phyloP scores from a whole-genome alignment of 2,329 filamentous ascomycete species.

The Bipolaris sorokiniana region DNA sequence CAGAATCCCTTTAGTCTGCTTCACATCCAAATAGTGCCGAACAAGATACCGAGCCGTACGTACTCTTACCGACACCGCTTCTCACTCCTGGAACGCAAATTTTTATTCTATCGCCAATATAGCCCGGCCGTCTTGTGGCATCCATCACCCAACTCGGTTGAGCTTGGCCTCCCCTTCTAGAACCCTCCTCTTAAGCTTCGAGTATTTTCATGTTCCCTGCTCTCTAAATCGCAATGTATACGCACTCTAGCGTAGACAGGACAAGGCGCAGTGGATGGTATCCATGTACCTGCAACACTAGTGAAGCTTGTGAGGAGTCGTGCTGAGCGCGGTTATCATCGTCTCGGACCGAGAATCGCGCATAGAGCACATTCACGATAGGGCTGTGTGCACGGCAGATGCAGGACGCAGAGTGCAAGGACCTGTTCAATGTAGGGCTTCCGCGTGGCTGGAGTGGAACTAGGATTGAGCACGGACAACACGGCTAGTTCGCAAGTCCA shows the following conservation, averaged over 20 bases:
- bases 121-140: background rate
- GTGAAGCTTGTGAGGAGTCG: background rate
- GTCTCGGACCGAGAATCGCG: background rate
- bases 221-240: background rate
- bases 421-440: background rate
- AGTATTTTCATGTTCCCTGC: background rate
- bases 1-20: background rate
- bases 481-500: background rate
- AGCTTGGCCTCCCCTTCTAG: background rate
- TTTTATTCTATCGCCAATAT: background rate
- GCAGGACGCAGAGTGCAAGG: background rate
- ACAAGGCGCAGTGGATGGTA: background rate
- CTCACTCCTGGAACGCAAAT: background rate
- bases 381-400: constrained; percentile 2
- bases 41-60: constrained; percentile 1
- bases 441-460: background rate
- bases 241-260: background rate
- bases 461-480: background rate
- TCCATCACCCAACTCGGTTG: background rate
- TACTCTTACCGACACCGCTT: constrained; percentile 8
- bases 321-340: background rate
- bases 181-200: background rate
- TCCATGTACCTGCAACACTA: background rate
- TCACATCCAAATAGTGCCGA: constrained; percentile 5
- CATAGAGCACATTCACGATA: background rate